Percentiles rank a stretch among this genome's conserved stretches.
Conservation (phyloP, 2,329 filamentous ascomycete species). For the Diaporthe velutina region DNA sequence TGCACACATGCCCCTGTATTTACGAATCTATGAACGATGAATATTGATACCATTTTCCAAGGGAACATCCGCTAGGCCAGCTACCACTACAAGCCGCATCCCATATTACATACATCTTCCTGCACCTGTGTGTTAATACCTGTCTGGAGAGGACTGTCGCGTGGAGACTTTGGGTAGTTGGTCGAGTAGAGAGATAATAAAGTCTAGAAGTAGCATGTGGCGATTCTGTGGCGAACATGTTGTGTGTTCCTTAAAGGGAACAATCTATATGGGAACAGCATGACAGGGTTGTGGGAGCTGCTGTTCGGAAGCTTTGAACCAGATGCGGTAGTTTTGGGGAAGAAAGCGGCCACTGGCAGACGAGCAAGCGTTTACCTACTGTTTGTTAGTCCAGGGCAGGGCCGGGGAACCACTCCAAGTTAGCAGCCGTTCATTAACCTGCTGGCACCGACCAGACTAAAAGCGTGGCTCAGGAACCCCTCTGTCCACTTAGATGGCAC, state of each 20-base stretch:
- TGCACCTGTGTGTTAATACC: not conserved
- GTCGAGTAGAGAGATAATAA: not conserved
- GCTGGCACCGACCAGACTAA: not conserved
- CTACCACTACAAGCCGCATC: not conserved
- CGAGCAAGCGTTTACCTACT: not conserved
- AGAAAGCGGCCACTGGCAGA: not conserved
- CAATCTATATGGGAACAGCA: not conserved
- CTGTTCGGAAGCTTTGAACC: not conserved
- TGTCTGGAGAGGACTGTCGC: not conserved
- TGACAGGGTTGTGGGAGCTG: not conserved
- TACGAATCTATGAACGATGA: conserved; percentile 39
- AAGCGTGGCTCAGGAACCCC: not conserved
- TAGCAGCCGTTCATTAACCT: not conserved
- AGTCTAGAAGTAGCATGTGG: not conserved
- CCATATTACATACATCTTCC: not conserved
- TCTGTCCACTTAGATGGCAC: conserved; percentile 22
- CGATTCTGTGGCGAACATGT: conserved; percentile 3
- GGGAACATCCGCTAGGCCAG: not conserved
- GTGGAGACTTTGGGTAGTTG: not conserved
- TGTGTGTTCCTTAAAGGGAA: not conserved
- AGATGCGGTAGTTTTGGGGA: not conserved
- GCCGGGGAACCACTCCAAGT: not conserved
- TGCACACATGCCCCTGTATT: conserved; percentile 35
- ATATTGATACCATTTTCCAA: conserved; percentile 38
- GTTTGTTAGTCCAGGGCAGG: not conserved